These are phyloP conservation scores for Ecytonucleospora hepatopenaei DNA, from an alignment of 371 early-diverging fungal genomes.

Conservation along the genomic window DNA sequence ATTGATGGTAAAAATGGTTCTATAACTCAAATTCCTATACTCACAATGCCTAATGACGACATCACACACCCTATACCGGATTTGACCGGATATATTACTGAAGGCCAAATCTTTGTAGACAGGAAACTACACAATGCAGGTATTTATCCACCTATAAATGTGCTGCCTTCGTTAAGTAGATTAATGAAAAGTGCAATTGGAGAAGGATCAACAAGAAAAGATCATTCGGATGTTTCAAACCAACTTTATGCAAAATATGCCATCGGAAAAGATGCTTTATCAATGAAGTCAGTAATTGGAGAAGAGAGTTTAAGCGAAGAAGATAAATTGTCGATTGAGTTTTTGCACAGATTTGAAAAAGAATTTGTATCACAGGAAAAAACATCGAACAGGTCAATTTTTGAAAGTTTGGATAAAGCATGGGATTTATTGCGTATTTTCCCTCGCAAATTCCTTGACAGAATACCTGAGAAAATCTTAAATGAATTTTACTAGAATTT, in stretches of 20 bases:
- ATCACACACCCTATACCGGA: conserved; percentile 99
- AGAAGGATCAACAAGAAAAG: conserved; percentile 91
- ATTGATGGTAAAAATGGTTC: conserved; percentile 96
- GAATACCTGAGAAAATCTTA: conserved; percentile 87
- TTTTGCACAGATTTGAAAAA: conserved; percentile 95
- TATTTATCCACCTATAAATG: conserved; percentile 99
- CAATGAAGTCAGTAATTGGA: conserved; percentile 99
- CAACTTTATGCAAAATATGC: conserved; percentile 99
- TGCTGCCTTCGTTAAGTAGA: conserved; percentile 91
- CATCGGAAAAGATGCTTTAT: conserved; percentile 94
- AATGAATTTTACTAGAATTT: conserved; percentile 71
- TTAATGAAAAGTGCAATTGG: conserved; percentile 99
- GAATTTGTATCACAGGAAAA: conserved; percentile 85
- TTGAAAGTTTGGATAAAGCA: conserved; percentile 86
- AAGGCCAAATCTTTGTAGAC: conserved; percentile 98
- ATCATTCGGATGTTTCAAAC: conserved; percentile 98
- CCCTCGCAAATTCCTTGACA: conserved; percentile 97
- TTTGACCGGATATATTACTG: conserved; percentile 99
- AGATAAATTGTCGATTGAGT: conserved; percentile 91
- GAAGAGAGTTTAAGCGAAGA: conserved; percentile 95
- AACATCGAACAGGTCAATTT: conserved; percentile 86
- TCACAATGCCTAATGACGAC: conserved; percentile 99
- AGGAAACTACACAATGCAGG: conserved; percentile 95
- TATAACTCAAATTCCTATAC: conserved; percentile 98
- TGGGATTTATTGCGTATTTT: conserved; percentile 96